Base-by-base conservation (phyloP, 495 filamentous ascomycete genomes). In the Bacidia gigantensis region DNA sequence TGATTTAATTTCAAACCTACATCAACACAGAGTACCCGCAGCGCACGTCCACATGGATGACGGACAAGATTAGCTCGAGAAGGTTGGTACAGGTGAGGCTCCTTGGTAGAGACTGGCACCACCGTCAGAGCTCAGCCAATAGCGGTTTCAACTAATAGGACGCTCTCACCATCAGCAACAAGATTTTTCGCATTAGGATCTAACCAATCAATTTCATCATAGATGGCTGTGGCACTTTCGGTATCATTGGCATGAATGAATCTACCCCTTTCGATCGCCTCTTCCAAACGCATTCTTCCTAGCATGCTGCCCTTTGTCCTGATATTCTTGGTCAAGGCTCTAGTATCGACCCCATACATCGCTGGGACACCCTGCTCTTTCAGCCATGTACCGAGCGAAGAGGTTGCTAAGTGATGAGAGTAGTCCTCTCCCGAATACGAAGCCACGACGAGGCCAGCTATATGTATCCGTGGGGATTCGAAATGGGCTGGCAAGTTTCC, bases 1-100 rank as follows among this genome's bases (percentile, higher is more conserved):
- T 98, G 92, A 69, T 96, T 98, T 70, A 83, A 94, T 67, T 98
- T 98, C 71, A 96, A 77, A 58, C 92, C 92, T 51, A 98, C 90
- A 69, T 98, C 92, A 52, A 98, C 74, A 63, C 87, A 94, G 26
- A 98, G 73, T 43, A 98, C 80, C 56, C 89, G 85, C 49, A 95
- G 71, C 40, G 80, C 72, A 47, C 88, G 84, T 24, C 92, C 90
- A 22, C 87, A 90, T 12, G 87, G 84, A 66, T 95, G 89, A 63
- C 86, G 84, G 26, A 86, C 70, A 41, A 85, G 79, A 51, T 74
- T 67, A 35, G 75, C 70, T 14, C 73, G 73, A 23, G 74, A 70
- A 21, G 92, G 89, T 40, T 78, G 74, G 69, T 86, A 96, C 7
- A 95, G 75, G 59, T 83, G 84, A 32, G 89, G 84, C 53, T 82